Conservation (phyloP, 768 basidiomycete genomes). For the Auriscalpium microsporum region DNA sequence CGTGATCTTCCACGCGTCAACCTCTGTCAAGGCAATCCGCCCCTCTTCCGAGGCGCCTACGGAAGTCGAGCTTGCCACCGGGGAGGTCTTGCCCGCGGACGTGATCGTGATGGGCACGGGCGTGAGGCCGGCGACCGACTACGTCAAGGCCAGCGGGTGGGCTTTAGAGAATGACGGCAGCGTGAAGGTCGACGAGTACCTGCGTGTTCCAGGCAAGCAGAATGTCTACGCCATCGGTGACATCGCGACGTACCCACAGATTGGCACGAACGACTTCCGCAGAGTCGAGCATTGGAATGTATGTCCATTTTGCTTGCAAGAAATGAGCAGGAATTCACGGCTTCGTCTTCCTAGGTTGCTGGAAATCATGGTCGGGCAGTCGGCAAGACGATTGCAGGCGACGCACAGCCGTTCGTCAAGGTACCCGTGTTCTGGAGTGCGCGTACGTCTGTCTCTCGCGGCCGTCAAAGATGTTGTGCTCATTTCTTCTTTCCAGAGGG, state of each 20-base stretch:
- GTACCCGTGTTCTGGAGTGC: constrained; percentile 89
- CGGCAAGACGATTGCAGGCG: constrained; percentile 60
- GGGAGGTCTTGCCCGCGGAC: constrained; percentile 55
- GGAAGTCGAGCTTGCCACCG: constrained; percentile 33
- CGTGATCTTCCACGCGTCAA: constrained; percentile 75
- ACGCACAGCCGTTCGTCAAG: constrained; percentile 58
- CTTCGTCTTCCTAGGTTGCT: constrained; percentile 45
- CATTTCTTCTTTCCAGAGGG: constrained; percentile 44
- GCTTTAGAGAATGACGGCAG: constrained; percentile 69
- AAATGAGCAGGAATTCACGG: not conserved
- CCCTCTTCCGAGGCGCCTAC: constrained; percentile 43
- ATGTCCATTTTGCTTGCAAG: constrained; percentile 13
- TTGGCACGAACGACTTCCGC: constrained; percentile 37
- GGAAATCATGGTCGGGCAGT: constrained; percentile 80
- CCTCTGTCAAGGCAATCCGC: constrained; percentile 56
- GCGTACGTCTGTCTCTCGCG: constrained; percentile 37
- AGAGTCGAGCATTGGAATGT: constrained; percentile 93
- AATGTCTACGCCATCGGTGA: constrained; percentile 74
- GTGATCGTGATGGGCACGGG: constrained; percentile 83
- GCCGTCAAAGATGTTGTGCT: not conserved
- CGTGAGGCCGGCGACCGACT: constrained; percentile 74
- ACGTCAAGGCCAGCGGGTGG: constrained; percentile 63
- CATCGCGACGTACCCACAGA: constrained; percentile 72
- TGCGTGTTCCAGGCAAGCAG: constrained; percentile 46
- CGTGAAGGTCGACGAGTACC: constrained; percentile 65